A percentile compares a stretch with the other conserved stretches of the same genome.
Conservation (phyloP, 2,329 filamentous ascomycete species). For the Cordyceps fumosorosea region DNA sequence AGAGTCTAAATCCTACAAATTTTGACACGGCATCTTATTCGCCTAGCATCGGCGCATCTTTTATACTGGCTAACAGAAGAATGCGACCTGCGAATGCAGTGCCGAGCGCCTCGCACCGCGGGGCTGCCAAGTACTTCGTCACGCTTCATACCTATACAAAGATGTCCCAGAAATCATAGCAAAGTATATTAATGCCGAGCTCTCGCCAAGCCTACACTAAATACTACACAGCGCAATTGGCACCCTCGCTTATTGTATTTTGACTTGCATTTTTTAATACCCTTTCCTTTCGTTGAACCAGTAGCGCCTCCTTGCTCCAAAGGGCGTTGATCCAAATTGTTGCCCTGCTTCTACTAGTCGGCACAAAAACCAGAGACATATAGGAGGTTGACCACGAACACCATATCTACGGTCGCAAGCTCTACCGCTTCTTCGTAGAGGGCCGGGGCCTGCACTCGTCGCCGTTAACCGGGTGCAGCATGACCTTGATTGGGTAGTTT, state of each 20-base stretch:
- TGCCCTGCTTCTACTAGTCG: not conserved
- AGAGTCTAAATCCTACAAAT: no score
- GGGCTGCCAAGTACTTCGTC: no score
- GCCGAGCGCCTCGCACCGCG: no score
- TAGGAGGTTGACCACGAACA: not conserved
- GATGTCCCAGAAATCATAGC: not conserved
- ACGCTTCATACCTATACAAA: no score
- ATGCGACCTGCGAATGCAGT: no score
- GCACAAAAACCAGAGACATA: not conserved
- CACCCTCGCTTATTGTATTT: not conserved
- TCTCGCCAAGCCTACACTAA: constrained; percentile 5
- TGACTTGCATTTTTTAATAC: not conserved
- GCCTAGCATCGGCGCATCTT: no score
- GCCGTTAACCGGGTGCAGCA: constrained; percentile 67
- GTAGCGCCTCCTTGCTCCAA: not conserved
- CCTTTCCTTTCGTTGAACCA: not conserved
- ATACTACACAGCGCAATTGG: constrained; percentile 7
- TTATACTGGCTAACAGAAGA: no score
- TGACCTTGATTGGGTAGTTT: constrained; percentile 70
- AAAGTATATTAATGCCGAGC: not conserved
- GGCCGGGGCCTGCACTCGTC: constrained; percentile 59
- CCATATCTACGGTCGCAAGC: not conserved
- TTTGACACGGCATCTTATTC: no score
- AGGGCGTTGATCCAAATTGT: not conserved
- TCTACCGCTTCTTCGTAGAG: constrained; percentile 52